Percentiles rank a stretch among this genome's conserved stretches.
Evolutionary conservation across 1,284 basidiomycete genomes (phyloP).

Genomic region (Ceratobasidium sp.): DNA sequence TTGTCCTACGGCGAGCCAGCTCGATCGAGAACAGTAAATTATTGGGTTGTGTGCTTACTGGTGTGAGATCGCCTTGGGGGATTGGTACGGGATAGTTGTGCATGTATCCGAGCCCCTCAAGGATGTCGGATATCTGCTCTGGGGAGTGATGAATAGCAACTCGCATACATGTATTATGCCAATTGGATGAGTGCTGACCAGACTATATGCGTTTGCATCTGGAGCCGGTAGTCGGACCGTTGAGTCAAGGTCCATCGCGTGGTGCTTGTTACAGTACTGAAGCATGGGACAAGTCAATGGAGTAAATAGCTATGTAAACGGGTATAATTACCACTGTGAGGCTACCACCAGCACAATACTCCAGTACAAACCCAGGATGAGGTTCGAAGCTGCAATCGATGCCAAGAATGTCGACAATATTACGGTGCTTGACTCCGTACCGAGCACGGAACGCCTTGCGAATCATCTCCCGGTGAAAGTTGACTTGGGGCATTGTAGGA

Average conservation of each 20-base stretch:
- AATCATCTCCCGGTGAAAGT: conserved; percentile 2
- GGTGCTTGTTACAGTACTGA: not conserved
- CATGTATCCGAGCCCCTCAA: conserved; percentile 26
- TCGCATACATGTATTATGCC: not conserved
- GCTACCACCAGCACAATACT: conserved; percentile 17
- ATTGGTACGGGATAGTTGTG: conserved; percentile 33
- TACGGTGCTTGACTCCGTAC: conserved; percentile 24
- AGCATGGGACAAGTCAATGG: not conserved
- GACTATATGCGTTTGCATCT: conserved; percentile 31
- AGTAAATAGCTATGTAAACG: not conserved
- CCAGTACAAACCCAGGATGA: conserved; percentile 30
- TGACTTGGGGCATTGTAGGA: not conserved
- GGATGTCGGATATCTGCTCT: conserved; percentile 29
- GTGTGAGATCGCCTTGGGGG: conserved; percentile 31
- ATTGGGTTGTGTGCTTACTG: not conserved
- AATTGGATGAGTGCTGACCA: not conserved
- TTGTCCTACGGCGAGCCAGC: conserved; percentile 2
- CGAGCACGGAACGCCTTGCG: conserved; percentile 1
- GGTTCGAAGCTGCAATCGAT: conserved; percentile 7
- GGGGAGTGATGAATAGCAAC: not conserved
- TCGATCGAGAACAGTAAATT: not conserved
- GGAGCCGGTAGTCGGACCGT: not conserved
- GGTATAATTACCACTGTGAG: not conserved
- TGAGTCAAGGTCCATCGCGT: not conserved
- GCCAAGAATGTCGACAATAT: conserved; percentile 21